Base-by-base conservation (phyloP, 805 yeast genomes). In the Yarrowia keelungensis region DNA sequence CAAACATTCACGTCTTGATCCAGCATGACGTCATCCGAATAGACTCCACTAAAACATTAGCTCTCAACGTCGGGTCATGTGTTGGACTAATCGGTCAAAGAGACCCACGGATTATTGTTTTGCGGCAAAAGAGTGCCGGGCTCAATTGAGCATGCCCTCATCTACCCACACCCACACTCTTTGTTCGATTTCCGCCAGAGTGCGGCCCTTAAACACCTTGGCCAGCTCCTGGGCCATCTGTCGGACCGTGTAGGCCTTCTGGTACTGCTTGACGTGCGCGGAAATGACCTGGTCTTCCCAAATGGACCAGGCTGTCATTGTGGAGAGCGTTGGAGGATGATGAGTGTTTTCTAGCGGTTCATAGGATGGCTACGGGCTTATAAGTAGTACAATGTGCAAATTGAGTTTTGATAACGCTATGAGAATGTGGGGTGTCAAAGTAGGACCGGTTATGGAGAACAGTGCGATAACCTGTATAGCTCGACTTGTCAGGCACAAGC, bases 161-260 rank as follows among this genome's bases (percentile, higher is more conserved):
- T 45, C 65, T 32, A 59, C 42, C 65, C 65, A 59, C 26, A 59
- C 65, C 65, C 65, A 59, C 32, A 59, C 51, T 19, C 65, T 59
- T 42, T 59, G 51, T 42, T 59, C 65, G n/a, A 59, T 59, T 15
- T 59, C 65, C 11, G 35, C 32, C 8, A 59, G 35, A n/a, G 65
- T 43, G 14, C 65, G 35, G 43, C 32, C 51, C 22, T 59, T 59
- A 43, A 59, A 53, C 2, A 39, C 59, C 1, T 53, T 59, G 51
- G 51, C 41, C 19, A 59, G 51, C 42, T 59, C 65, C 65, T 45
- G 65, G 51, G 65, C 65, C 65, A 59, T 59, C 51, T 59, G 65
- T 16, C 11, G 16, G 42, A 59, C 51, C 19, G 65, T 35, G 51
- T 59, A 59, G 8, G 65, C 42, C 42, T 59, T 59, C 51, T 59